Conservation (phyloP, 805 yeast species). For the Pichia membranifaciens region DNA sequence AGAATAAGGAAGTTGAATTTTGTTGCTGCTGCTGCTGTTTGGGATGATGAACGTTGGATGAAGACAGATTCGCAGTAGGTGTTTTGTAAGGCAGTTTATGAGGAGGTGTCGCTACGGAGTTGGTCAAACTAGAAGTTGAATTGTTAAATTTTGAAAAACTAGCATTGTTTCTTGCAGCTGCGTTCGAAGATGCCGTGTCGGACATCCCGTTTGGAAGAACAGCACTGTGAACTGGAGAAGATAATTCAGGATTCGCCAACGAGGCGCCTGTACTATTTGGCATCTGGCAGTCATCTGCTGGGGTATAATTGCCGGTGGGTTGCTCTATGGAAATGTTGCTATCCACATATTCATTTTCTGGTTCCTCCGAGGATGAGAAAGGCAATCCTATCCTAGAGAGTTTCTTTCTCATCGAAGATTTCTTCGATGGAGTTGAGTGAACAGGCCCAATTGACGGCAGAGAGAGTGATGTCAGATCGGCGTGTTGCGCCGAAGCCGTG, state of each 20-base stretch:
- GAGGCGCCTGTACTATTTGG: too few species aligned
- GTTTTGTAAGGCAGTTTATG: constrained; percentile 2
- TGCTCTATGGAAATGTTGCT: not conserved
- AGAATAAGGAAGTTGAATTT: too few species aligned
- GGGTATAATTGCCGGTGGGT: too few species aligned
- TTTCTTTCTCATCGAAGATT: constrained; percentile 3
- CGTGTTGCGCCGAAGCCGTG: too few species aligned
- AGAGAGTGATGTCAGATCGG: too few species aligned
- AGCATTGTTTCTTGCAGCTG: too few species aligned
- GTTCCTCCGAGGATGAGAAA: constrained; percentile 1
- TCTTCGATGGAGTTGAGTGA: constrained; percentile 9
- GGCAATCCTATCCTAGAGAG: constrained; percentile 8
- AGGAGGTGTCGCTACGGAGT: not conserved
- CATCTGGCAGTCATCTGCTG: too few species aligned
- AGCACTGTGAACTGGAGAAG: too few species aligned
- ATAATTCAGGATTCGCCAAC: too few species aligned
- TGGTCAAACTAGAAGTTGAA: constrained; percentile 2
- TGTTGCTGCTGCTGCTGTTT: not conserved
- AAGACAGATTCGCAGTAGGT: not conserved
- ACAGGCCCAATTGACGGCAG: not conserved
- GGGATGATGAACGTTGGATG: not conserved
- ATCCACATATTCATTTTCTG: not conserved
- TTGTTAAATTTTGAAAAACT: not conserved
- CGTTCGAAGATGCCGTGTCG: too few species aligned
- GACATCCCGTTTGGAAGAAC: too few species aligned